Conservation (phyloP, 139 green algal species). For the Tetradesmus obliquus region DNA sequence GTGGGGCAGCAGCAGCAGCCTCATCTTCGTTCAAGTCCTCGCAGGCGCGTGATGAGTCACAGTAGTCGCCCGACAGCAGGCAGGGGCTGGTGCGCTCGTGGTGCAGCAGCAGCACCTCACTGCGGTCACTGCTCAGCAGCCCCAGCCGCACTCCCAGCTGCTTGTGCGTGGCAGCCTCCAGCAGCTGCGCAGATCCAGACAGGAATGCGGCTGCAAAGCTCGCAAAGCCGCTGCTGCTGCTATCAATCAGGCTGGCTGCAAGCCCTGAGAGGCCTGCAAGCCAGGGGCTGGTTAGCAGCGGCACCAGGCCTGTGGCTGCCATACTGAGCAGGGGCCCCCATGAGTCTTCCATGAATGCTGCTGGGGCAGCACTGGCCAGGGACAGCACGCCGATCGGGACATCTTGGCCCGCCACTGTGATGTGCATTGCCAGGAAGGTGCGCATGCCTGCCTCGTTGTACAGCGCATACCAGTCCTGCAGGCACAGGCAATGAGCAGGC, state of each 20-base stretch:
- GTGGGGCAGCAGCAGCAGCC: neutral
- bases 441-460: neutral
- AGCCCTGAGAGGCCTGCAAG: neutral
- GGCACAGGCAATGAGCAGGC: neutral
- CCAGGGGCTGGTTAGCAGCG: constrained; percentile 8
- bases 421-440: constrained; percentile 14
- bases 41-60: neutral
- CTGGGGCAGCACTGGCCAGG: neutral
- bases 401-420: constrained; percentile 10
- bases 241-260: neutral
- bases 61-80: neutral
- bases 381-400: neutral
- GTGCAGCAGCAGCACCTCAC: constrained; percentile 31
- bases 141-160: constrained; percentile 12
- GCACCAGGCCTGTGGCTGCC: constrained; percentile 2
- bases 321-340: neutral
- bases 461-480: constrained; percentile 20
- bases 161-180: constrained; percentile 16
- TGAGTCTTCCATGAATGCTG: neutral
- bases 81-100: neutral
- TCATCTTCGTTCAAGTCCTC: neutral
- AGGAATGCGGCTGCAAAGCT: constrained; percentile 33
- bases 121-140: neutral
- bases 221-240: neutral
- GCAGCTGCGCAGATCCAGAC: neutral